These are phyloP conservation scores for Pythium apleroticum DNA, from an alignment of 352 stramenopile genomes.

Conservation along the genomic window DNA sequence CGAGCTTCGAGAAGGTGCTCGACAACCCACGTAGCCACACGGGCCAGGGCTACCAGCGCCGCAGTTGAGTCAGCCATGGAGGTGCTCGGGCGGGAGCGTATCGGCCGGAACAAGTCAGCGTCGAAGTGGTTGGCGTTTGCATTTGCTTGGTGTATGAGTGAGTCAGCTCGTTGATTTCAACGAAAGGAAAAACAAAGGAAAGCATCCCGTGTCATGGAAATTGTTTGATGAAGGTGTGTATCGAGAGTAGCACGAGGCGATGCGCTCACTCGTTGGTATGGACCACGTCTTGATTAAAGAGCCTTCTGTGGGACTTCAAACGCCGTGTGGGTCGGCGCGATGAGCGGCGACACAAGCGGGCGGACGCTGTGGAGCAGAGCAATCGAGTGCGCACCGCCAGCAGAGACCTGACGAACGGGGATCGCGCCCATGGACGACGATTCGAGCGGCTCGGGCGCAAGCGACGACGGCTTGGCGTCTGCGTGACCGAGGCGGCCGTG, in stretches of 20 bases:
- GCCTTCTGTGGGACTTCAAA: conserved; percentile 22
- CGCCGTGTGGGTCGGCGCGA: conserved; percentile 31
- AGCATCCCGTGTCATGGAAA: no score
- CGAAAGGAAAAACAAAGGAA: no score
- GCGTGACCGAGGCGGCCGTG: conserved; percentile 65
- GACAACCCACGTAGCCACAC: conserved; percentile 29
- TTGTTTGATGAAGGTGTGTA: background rate
- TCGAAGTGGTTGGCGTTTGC: background rate
- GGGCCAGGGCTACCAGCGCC: conserved; percentile 26
- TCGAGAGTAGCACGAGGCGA: background rate
- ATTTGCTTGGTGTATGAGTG: background rate
- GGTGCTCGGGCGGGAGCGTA: no score
- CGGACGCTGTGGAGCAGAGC: conserved; percentile 68
- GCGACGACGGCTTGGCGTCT: conserved; percentile 47
- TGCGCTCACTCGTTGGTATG: background rate
- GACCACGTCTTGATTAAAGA: conserved; percentile 8
- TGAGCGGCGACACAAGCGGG: conserved; percentile 58
- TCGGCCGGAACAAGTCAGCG: no score
- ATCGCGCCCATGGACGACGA: conserved; percentile 42
- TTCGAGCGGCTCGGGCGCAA: conserved; percentile 53
- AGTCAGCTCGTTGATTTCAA: background rate
- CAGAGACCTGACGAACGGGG: conserved; percentile 67
- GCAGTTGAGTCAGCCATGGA: background rate
- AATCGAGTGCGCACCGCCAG: conserved; percentile 71
- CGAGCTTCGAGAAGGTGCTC: conserved; percentile 25